Evolutionary conservation across 2,329 filamentous ascomycete genomes (phyloP), one percentile per base, ranked within the genome.

Genomic region (Penicillium olsonii): DNA sequence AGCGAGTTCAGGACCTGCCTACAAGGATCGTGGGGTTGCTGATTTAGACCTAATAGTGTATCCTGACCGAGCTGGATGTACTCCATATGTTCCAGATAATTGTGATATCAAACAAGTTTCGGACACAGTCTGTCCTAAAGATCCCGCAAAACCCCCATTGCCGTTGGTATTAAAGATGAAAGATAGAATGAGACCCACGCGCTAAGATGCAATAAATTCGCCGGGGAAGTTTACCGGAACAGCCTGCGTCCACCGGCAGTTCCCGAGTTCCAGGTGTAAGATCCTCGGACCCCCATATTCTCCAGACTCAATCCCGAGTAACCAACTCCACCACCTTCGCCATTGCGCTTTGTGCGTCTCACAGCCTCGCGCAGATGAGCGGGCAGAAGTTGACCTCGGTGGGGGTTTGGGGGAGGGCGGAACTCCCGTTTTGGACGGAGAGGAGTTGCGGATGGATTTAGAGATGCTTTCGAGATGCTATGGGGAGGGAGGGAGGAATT

Each of bases 361-460:
- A 77, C 56, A 3, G 76, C 76, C 55, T 79, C 76, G 35, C 76
- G 70, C n/a, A 79, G 57, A 59, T 79, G 76, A 37, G 75, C 67
- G 4, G 76, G 77, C 11, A 78, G 63, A 24, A 79, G 65, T 37
- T 75, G 75, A 3, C 74, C 75, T 11, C 71, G 71, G 53, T 77
- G 75, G 0, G 75, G 75, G 47, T 77, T 77, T 1, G 72, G 68
- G 14, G 72, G 71, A 2, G 60, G 63, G 31, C 68, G 68, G 48
- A 71, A 70, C 45, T 68, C 64, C 8, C 59, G 63, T 44, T 57
- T 63, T 11, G 62, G 59, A 29, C 53, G 54, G n/a, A 45, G 41
- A 24, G 60, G 44, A 2, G 52, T 50, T n/a, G 57, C 39, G 42
- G 48, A 50, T 44, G 46, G n/a, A n/a, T 31, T 14, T 11, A 31